Base-by-base conservation (phyloP, 2,329 filamentous ascomycete species). In the Septoria linicola region DNA sequence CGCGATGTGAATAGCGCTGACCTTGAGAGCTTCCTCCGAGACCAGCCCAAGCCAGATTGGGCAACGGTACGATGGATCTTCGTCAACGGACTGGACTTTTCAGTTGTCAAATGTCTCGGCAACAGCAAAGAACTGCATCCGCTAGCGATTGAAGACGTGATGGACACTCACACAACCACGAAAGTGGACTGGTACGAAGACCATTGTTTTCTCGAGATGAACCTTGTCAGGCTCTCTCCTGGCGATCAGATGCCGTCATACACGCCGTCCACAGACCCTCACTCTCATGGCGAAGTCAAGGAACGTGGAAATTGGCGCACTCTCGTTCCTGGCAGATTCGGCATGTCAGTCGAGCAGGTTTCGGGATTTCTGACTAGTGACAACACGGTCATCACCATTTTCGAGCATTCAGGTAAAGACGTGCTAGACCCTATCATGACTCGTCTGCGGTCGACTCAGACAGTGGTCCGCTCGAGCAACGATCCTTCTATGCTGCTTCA, bases 371-470 rank as follows among this genome's bases (percentile, higher is more conserved):
- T 96, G 13, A 91, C 87, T 2, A 79, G 82, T 10, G 89, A 96
- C 70, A 95, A 95, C 64, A 92, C 87, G 0, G 84, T 96, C 47
- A 90, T 95, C 17, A 92, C 88, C 13, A 95, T 96, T 70, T 96
- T 96, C 61, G 90, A 96, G 71, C 80, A 84, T 35, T 95, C 89
- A 0, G 91, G 89, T 2, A 81, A 84, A 37, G 90, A 95, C 59
- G 81, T 96, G 2, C 88, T 95, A 68, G 76, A 78, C 2, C 90
- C 90, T 1, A 96, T 96, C 31, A 76, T 95, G 21, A 79, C 80
- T 30, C 87, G 91, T 16, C 76, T 96, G 1, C 78, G 76, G 42
- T 87, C 85, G 0, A 77, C 81, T 0, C 88, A 92, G 55, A 96
- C 91, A 0, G 88, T 93, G 40, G 73, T 96, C 7, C 83, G 91